Percentiles rank a stretch among this genome's conserved stretches.
Conservation (phyloP, 305 asterid genomes). For the Fraxinus albicans region DNA sequence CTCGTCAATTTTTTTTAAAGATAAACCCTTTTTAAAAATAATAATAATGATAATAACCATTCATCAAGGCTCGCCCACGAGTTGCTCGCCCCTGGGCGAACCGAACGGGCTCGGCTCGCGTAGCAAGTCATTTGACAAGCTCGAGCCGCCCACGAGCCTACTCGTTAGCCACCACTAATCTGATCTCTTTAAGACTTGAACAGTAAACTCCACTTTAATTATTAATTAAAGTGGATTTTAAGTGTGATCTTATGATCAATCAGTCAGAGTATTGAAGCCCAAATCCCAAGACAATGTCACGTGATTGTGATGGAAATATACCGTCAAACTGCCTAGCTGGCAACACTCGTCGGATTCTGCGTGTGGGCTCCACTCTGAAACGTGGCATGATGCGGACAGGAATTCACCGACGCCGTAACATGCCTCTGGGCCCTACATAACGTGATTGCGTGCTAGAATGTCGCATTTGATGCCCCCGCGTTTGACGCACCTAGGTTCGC, state of each 20-base stretch:
- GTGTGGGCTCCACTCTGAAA: background rate
- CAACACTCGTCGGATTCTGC: background rate
- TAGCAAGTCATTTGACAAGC: no score
- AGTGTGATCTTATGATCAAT: background rate
- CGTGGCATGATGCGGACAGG: conserved; percentile 19
- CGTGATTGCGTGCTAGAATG: conserved; percentile 29
- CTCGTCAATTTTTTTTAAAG: no score
- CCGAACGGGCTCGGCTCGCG: no score
- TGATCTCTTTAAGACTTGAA: no score
- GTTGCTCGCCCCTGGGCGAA: no score
- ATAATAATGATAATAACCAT: no score
- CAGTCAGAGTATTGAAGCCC: background rate
- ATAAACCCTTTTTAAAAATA: no score
- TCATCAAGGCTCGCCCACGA: no score
- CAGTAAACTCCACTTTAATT: no score
- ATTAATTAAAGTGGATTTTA: no score
- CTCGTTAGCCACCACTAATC: no score
- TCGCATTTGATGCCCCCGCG: background rate
- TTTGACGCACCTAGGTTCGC: background rate
- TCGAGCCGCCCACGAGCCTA: no score
- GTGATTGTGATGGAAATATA: background rate
- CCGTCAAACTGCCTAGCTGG: background rate
- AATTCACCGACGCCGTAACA: conserved; percentile 33
- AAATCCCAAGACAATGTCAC: background rate
- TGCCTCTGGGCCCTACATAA: conserved; percentile 33